Evolutionary conservation across 2,329 filamentous ascomycete genomes (phyloP).

Genomic region (Hymenoscyphus fraxineus): DNA sequence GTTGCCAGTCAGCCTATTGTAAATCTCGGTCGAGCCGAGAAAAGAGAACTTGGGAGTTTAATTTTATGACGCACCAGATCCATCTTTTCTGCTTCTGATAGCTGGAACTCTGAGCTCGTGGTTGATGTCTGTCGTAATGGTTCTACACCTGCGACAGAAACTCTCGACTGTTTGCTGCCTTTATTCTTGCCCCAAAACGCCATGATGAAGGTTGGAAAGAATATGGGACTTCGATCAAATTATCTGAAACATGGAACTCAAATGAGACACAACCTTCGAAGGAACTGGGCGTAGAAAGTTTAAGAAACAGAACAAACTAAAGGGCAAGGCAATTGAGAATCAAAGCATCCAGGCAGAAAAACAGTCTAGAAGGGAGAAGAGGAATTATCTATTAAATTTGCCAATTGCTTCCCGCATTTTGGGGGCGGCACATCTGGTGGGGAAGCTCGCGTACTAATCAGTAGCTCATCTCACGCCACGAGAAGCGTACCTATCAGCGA

Average conservation of each 20-base stretch:
- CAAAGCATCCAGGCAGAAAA: neutral
- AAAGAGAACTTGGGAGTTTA: neutral
- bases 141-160: slow-evolving; percentile 25
- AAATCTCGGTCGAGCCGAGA: neutral
- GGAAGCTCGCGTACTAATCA: neutral
- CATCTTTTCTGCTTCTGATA: slow-evolving; percentile 17
- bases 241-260: neutral
- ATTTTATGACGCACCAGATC: slow-evolving; percentile 13
- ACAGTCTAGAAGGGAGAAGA: neutral
- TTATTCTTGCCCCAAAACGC: slow-evolving; percentile 14
- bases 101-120: slow-evolving; percentile 8
- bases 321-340: neutral
- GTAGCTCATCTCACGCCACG: neutral
- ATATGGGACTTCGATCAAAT: neutral
- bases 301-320: neutral
- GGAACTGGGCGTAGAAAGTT: neutral
- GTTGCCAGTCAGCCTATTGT: neutral
- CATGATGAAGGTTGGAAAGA: slow-evolving; percentile 7
- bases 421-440: neutral
- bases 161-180: slow-evolving; percentile 44
- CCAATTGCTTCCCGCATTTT: neutral
- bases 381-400: neutral
- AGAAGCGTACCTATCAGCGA: slow-evolving; percentile 4
- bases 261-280: neutral
- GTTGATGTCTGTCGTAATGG: slow-evolving; percentile 6